Evolutionary conservation across 2,329 filamentous ascomycete species (phyloP).

Genomic region (Blastomyces silverae): DNA sequence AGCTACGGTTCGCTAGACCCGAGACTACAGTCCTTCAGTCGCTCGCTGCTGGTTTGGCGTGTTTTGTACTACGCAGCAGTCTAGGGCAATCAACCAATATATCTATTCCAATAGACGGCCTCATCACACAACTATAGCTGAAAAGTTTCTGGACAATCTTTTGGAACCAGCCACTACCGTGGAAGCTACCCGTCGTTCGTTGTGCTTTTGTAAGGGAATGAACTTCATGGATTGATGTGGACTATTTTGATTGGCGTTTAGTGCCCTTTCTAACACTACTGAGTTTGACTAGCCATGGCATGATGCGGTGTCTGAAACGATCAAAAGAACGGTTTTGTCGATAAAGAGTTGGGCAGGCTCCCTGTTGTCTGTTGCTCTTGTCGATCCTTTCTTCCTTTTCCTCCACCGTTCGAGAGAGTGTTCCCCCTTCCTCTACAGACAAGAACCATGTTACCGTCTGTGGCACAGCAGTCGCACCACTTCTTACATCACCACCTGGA

Average conservation of each 20-base stretch:
- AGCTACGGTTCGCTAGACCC: neutral
- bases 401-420: slow-evolving; percentile 8
- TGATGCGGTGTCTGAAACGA: slow-evolving; percentile 43
- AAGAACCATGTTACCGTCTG: slow-evolving; percentile 45
- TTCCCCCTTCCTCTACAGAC: neutral
- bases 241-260: slow-evolving; percentile 14
- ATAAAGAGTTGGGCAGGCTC: slow-evolving; percentile 18
- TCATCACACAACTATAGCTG: neutral
- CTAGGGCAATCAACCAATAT: neutral
- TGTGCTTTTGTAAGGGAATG: slow-evolving; percentile 13
- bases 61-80: neutral
- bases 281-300: slow-evolving; percentile 25
- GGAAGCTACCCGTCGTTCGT: neutral
- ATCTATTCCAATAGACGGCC: slow-evolving; percentile 2
- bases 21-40: neutral
- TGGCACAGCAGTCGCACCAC: slow-evolving; percentile 39
- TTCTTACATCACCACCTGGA: slow-evolving; percentile 38
- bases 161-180: neutral
- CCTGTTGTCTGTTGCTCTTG: slow-evolving; percentile 16
- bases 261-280: slow-evolving; percentile 15
- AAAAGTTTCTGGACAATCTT: neutral
- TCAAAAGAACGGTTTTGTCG: slow-evolving; percentile 39
- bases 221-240: slow-evolving; percentile 11
- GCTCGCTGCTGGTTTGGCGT: neutral
- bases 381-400: neutral